Evolutionary conservation across 441 rosid species (phyloP).

Genomic region (Gossypium gossypioides): DNA sequence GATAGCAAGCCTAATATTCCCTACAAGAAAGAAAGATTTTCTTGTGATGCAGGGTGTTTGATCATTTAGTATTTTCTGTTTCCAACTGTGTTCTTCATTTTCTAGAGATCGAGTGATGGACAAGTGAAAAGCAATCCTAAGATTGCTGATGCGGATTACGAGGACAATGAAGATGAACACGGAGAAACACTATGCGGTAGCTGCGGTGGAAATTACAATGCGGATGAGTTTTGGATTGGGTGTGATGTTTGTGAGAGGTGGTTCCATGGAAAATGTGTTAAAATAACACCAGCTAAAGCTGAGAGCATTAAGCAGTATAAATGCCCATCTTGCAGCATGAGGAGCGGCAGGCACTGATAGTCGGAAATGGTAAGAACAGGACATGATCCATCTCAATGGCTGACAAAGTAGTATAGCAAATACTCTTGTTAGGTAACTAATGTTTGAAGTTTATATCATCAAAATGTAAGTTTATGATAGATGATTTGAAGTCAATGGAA

Average conservation of each 20-base stretch:
- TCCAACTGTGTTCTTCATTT: slow-evolving; percentile 1
- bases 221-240: slow-evolving; percentile 52
- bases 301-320: slow-evolving; percentile 53
- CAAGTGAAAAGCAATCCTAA: slow-evolving; percentile 41
- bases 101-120: slow-evolving; percentile 57
- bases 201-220: slow-evolving; percentile 44
- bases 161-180: slow-evolving; percentile 49
- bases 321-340: slow-evolving; percentile 54
- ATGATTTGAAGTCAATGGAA: slow-evolving; percentile 16
- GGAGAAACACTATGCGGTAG: slow-evolving; percentile 48
- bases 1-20: neutral
- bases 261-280: slow-evolving; percentile 55
- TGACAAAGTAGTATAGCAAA: slow-evolving; percentile 22
- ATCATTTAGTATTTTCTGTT: neutral
- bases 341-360: slow-evolving; percentile 46
- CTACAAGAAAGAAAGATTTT: neutral
- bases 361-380: neutral
- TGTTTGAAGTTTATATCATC: slow-evolving; percentile 15
- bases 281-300: slow-evolving; percentile 54
- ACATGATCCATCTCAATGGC: slow-evolving; percentile 7
- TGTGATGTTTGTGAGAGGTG: slow-evolving; percentile 54
- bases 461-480: slow-evolving; percentile 20
- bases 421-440: slow-evolving; percentile 3
- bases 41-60: neutral
- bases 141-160: slow-evolving; percentile 33